phyloP scores from a whole-genome alignment of 169 alveolate genomes.

The Plasmodium reichenowi region DNA sequence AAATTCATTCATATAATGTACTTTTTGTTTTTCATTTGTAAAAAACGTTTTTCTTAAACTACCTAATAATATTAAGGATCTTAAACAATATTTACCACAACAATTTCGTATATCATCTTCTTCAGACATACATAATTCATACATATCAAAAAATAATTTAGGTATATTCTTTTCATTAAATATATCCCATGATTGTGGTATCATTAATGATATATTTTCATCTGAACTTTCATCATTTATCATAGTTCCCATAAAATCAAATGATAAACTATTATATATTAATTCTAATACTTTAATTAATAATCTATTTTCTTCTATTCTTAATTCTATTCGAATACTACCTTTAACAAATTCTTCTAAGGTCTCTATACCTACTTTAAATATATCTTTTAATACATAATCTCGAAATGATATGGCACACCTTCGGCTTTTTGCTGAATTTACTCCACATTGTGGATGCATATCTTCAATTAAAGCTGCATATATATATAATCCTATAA shows the following conservation, averaged over 20 bases:
- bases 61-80: conserved; percentile 90
- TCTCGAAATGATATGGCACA: conserved; percentile 95
- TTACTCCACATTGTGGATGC: conserved; percentile 89
- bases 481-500: conserved; percentile 93
- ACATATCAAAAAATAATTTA: conserved; percentile 87
- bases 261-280: conserved; percentile 91
- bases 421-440: conserved; percentile 91
- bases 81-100: conserved; percentile 90
- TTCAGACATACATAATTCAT: conserved; percentile 79
- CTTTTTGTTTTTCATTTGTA: conserved; percentile 89
- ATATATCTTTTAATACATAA: conserved; percentile 91
- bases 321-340: conserved; percentile 63
- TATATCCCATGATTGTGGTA: conserved; percentile 93
- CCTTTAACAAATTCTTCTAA: conserved; percentile 77
- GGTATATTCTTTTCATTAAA: conserved; percentile 91
- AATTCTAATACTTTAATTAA: conserved; percentile 92
- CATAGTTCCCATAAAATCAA: conserved; percentile 95
- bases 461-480: conserved; percentile 91
- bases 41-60: conserved; percentile 93
- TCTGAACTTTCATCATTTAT: conserved; percentile 94
- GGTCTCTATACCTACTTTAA: conserved; percentile 86
- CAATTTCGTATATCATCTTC: conserved; percentile 76
- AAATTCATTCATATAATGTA: conserved; percentile 87
- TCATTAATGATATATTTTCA: conserved; percentile 94
- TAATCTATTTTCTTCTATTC: conserved; percentile 69